phyloP scores from a whole-genome alignment of 345 rosid species.

The Cardiospermum halicacabum region DNA sequence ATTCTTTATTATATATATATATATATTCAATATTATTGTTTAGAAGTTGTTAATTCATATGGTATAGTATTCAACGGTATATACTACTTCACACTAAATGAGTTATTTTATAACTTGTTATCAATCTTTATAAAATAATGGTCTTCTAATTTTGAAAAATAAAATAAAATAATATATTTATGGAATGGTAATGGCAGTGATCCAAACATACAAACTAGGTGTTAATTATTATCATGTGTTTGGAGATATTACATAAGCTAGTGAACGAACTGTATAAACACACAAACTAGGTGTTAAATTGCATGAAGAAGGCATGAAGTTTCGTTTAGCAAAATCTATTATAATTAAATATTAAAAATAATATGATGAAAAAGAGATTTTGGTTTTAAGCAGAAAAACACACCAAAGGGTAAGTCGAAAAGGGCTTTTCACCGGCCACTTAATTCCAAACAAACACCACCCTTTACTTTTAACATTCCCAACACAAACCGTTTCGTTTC shows the following conservation, averaged over 20 bases:
- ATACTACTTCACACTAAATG: too few species aligned
- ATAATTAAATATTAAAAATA: conserved; percentile 2
- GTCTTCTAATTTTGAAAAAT: too few species aligned
- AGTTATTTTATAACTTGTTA: too few species aligned
- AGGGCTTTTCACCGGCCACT: conserved; percentile 51
- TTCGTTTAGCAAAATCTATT: neutral
- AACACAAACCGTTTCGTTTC: conserved; percentile 21
- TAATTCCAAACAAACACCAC: conserved; percentile 16
- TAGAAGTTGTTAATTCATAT: too few species aligned
- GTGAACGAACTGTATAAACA: neutral
- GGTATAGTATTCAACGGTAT: too few species aligned
- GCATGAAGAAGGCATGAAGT: conserved; percentile 1
- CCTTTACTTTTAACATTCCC: conserved; percentile 5
- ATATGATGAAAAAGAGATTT: conserved; percentile 25
- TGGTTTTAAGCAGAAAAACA: conserved; percentile 23
- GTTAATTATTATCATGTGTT: neutral
- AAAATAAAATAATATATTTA: too few species aligned
- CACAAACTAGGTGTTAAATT: neutral
- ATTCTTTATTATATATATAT: too few species aligned
- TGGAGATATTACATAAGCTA: neutral
- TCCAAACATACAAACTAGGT: too few species aligned
- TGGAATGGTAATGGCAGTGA: too few species aligned
- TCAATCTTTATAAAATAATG: too few species aligned
- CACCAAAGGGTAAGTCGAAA: conserved; percentile 53
- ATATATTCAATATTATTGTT: too few species aligned